A percentile compares a stretch with the other conserved stretches of the same genome.
phyloP scores from a whole-genome alignment of 805 yeast species.

The Saccharomycopsis sp. region DNA sequence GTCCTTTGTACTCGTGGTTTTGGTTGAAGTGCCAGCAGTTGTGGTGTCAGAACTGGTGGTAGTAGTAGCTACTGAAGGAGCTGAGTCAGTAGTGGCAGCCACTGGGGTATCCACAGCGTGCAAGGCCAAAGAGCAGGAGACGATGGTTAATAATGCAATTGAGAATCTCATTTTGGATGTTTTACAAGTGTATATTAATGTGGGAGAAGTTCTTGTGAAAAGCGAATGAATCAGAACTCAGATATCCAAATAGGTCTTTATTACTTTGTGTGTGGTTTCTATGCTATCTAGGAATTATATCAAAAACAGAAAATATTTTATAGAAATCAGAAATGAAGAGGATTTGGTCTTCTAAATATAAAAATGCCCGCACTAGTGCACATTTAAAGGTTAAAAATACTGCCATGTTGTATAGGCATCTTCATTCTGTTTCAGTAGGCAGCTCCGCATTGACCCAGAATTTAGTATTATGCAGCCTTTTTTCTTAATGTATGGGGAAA shows the following conservation, averaged over 20 bases:
- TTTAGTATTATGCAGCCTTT: background rate
- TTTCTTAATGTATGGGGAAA: background rate
- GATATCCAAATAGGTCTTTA: background rate
- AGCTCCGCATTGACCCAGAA: background rate
- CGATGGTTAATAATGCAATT: background rate
- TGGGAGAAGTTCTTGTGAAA: background rate
- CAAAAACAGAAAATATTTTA: background rate
- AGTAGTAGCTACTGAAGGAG: constrained; percentile 3
- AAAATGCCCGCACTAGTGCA: background rate
- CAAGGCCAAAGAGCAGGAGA: constrained; percentile 1
- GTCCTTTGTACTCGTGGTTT: background rate
- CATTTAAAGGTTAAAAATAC: background rate
- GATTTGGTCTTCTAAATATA: background rate
- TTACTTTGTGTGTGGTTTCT: background rate
- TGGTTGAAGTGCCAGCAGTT: background rate
- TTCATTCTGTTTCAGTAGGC: constrained; percentile 2
- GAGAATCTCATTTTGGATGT: background rate
- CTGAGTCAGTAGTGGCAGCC: constrained; percentile 5
- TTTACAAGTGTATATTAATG: background rate
- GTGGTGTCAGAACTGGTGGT: background rate
- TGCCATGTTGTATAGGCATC: background rate
- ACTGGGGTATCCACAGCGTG: constrained; percentile 16
- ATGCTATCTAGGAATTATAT: background rate
- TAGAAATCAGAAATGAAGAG: background rate
- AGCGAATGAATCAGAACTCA: background rate